A percentile compares a stretch with the other conserved stretches of the same genome.
These are phyloP conservation scores for Chalara sp. DNA, from an alignment of 2,329 filamentous ascomycete species.

Conservation along the genomic window DNA sequence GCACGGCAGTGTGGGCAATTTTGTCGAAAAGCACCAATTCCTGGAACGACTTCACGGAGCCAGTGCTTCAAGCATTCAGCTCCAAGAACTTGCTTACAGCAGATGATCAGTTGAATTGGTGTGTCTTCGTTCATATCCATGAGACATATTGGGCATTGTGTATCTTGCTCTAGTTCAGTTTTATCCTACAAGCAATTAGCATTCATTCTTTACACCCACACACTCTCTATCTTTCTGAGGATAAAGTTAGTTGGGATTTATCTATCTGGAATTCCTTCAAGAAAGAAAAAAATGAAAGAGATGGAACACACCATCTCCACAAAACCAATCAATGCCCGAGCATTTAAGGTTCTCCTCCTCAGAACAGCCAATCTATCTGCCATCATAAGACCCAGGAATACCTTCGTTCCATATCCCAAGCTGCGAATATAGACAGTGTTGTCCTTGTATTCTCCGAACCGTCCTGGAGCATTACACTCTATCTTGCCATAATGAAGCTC, in stretches of 20 bases:
- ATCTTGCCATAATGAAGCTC: constrained; percentile 12
- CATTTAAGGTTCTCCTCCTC: constrained; percentile 1
- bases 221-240: too few relatives aligned
- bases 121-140: constrained; percentile 12
- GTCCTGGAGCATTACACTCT: neutral
- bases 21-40: neutral
- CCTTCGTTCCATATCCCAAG: constrained; percentile 15
- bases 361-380: constrained; percentile 16
- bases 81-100: constrained; percentile 18
- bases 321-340: constrained; percentile 6
- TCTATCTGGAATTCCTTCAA: neutral
- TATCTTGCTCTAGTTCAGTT: constrained; percentile 5
- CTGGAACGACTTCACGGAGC: constrained; percentile 3
- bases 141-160: constrained; percentile 15
- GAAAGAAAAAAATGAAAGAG: neutral
- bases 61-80: constrained; percentile 13
- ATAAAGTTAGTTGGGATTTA: too few relatives aligned
- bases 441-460: neutral
- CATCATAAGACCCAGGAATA: constrained; percentile 19
- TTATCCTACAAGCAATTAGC: neutral
- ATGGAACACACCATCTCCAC: neutral
- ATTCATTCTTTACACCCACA: too few relatives aligned
- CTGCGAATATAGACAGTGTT: constrained; percentile 9
- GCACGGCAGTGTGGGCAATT: constrained; percentile 15
- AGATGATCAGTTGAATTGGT: constrained; percentile 14